These are phyloP conservation scores for Cladosporium cucumerinum DNA, from an alignment of 2,329 filamentous ascomycete genomes.

Conservation along the genomic window DNA sequence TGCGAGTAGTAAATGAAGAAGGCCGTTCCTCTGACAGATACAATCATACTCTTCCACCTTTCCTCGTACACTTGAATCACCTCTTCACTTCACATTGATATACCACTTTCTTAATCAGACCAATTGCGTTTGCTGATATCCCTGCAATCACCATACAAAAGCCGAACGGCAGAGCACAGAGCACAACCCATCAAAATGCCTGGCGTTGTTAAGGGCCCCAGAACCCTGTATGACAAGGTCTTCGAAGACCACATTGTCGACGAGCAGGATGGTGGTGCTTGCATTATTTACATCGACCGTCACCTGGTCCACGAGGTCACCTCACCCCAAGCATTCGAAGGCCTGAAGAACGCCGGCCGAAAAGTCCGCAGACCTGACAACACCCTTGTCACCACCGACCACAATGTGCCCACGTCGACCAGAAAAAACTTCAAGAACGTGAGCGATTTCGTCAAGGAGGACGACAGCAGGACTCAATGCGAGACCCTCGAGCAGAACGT, in stretches of 20 bases:
- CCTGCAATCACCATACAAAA: background rate
- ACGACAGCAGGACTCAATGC: slow-evolving; percentile 89
- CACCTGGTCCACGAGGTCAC: slow-evolving; percentile 99
- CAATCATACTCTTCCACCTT: background rate
- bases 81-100: background rate
- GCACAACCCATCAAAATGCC: slow-evolving; percentile 26
- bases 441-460: slow-evolving; percentile 88
- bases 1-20: slow-evolving; percentile 3
- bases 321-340: slow-evolving; percentile 97
- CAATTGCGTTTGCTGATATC: background rate
- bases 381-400: slow-evolving; percentile 93
- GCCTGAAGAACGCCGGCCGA: slow-evolving; percentile 81
- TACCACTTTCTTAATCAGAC: background rate
- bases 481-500: slow-evolving; percentile 96
- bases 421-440: slow-evolving; percentile 93
- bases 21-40: background rate
- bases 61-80: background rate
- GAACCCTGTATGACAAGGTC: slow-evolving; percentile 81
- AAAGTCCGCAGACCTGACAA: slow-evolving; percentile 91
- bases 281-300: slow-evolving; percentile 90
- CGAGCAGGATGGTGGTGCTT: slow-evolving; percentile 88
- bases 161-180: background rate
- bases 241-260: slow-evolving; percentile 92
- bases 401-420: slow-evolving; percentile 91
- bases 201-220: slow-evolving; percentile 32